These are phyloP conservation scores for Tylopilus rubrobrunneus DNA, from an alignment of 768 basidiomycete species.

Conservation along the genomic window DNA sequence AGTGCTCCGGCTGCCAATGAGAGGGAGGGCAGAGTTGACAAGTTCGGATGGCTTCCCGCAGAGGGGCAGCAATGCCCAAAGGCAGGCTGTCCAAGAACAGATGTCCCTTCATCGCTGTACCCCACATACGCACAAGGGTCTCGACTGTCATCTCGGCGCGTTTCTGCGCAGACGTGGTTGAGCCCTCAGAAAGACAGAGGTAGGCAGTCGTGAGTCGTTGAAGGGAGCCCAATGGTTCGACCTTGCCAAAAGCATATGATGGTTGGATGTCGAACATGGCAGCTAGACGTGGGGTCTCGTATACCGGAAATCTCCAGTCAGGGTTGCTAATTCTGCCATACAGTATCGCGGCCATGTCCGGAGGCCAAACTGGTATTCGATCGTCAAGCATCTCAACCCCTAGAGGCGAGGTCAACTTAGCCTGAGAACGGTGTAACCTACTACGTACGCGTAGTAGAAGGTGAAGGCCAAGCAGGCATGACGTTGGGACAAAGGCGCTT, in stretches of 20 bases:
- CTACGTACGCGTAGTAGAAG: constrained; percentile 30
- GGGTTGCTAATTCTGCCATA: constrained; percentile 56
- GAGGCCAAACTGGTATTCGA: constrained; percentile 71
- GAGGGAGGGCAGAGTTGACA: constrained; percentile 76
- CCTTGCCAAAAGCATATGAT: constrained; percentile 58
- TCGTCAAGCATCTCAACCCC: constrained; percentile 55
- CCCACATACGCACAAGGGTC: constrained; percentile 44
- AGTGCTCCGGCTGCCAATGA: constrained; percentile 56
- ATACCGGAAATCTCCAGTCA: constrained; percentile 57
- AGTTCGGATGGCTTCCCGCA: constrained; percentile 80
- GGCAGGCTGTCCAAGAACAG: constrained; percentile 56
- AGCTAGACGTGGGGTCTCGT: constrained; percentile 44
- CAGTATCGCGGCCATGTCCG: constrained; percentile 69
- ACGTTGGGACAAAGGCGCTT: constrained; percentile 70
- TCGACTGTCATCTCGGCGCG: constrained; percentile 65
- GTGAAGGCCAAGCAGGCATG: constrained; percentile 56
- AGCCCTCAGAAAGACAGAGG: constrained; percentile 53
- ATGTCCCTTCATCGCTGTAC: constrained; percentile 38
- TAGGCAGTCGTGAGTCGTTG: constrained; percentile 56
- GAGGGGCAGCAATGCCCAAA: constrained; percentile 68
- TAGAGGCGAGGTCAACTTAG: constrained; percentile 22
- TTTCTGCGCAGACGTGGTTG: constrained; percentile 48
- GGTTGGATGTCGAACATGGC: constrained; percentile 46
- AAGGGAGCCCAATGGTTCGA: constrained; percentile 54
- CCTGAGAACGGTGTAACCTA: background rate